Base-by-base conservation (phyloP, 371 early-diverging fungal species). In the Mucor piriformis region DNA sequence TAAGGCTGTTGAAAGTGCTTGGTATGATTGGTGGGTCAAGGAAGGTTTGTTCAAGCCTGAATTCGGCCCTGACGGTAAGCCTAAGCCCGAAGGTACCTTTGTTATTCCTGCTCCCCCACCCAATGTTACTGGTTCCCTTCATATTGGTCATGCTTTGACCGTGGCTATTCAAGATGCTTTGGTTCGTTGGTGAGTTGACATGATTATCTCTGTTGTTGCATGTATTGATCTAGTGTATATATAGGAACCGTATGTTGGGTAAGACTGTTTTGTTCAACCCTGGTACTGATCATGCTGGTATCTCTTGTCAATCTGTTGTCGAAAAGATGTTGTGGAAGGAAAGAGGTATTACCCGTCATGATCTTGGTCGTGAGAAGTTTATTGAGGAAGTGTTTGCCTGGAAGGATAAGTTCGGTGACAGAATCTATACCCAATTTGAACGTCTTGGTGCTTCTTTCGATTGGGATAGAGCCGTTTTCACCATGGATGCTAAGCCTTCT, bases 271-370 rank as follows among this genome's bases (percentile, higher is more conserved):
- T 99, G 51, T 99, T 91, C 78, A 88, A 96, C 55, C 98, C 98
- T n/a, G 99, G 99, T 54, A 90, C 91, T 49, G 99, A 99, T 76
- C 99, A 99, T 72, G 99, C 99, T 13, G 99, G 99, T 73, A 99
- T 99, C 70, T 94, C 99, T 20, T 95, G 98, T 32, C 99, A 99
- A 75, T 83, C 94, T 23, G 99, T 99, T 23, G 99, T 99, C 12
- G 99, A 99, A 71, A 98, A 98, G 84, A 88, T 87, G 67, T 64
- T 99, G 52, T 90, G 88, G 88, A 91, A 88, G 73, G 89, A 95
- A 56, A 68, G 82, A 51, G 83, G 89, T 50, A 67, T 84, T 53
- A 94, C 96, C 4, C 88, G 98, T 38, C 96, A 99, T 66, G 93
- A 93, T 61, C 69, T 96, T n/a, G 98, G 98, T 20, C 90, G 99